Percentiles rank a stretch among this genome's conserved stretches.
Evolutionary conservation across 2,329 filamentous ascomycete genomes (phyloP).

Genomic region (Westerdykella ornata): DNA sequence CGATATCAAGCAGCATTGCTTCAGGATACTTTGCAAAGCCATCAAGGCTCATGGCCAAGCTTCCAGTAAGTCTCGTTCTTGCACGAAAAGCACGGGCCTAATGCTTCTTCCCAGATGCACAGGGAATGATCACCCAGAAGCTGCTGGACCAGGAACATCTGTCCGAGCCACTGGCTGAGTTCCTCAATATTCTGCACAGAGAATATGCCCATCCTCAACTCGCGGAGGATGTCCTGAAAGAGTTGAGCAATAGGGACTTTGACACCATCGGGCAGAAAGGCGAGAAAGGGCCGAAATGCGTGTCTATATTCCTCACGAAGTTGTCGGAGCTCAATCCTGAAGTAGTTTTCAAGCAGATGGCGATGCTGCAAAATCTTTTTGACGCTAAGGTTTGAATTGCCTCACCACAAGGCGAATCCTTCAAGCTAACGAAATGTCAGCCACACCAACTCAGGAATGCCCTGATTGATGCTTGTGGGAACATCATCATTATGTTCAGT

Average conservation of each 20-base stretch:
- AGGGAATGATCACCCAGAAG: conserved; percentile 97
- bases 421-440: conserved; percentile 36
- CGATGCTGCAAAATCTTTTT: conserved; percentile 83
- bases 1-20: conserved; percentile 88
- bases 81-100: not conserved
- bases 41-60: conserved; percentile 97
- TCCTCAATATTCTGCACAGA: conserved; percentile 88
- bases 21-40: conserved; percentile 92
- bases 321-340: conserved; percentile 87
- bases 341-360: conserved; percentile 96
- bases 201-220: conserved; percentile 97
- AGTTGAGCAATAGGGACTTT: conserved; percentile 96
- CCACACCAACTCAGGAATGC: conserved; percentile 91
- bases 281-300: conserved; percentile 94
- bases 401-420: not conserved
- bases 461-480: conserved; percentile 93
- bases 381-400: conserved; percentile 68
- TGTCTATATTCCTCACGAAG: conserved; percentile 87
- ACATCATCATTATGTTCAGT: conserved; percentile 84
- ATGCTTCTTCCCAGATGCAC: conserved; percentile 58
- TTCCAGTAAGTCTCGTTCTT: conserved; percentile 60
- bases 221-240: conserved; percentile 84
- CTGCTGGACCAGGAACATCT: conserved; percentile 97
- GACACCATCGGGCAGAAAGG: conserved; percentile 93
- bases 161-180: conserved; percentile 98